Conservation (phyloP, 352 stramenopile genomes). For the Globisporangium paddicum region DNA sequence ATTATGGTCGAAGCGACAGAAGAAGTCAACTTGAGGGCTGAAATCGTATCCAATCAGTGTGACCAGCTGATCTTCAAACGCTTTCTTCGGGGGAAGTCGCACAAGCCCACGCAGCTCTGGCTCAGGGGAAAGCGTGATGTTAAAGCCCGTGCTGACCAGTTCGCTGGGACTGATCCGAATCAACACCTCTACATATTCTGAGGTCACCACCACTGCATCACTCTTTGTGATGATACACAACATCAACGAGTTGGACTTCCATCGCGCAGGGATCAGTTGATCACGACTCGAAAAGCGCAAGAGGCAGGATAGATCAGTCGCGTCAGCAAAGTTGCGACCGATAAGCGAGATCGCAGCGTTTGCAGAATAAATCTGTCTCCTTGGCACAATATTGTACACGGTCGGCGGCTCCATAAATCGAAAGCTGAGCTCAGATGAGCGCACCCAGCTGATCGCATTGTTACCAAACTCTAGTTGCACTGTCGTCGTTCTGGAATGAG, state of each 20-base stretch:
- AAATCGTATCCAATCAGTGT: conserved; percentile 39
- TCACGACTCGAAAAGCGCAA: conserved; percentile 16
- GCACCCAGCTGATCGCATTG: conserved; percentile 12
- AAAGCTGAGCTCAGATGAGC: conserved; percentile 29
- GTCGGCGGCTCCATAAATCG: conserved; percentile 11
- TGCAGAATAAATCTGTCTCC: conserved; percentile 8
- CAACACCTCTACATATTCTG: conserved; percentile 16
- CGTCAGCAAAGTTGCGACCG: conserved; percentile 19
- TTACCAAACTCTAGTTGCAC: conserved; percentile 23
- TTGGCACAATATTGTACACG: conserved; percentile 24
- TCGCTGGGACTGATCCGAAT: conserved; percentile 17
- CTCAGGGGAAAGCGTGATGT: conserved; percentile 27
- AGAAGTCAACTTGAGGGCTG: conserved; percentile 18
- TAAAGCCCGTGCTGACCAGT: conserved; percentile 24
- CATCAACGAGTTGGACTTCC: conserved; percentile 20
- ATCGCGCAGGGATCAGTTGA: conserved; percentile 12
- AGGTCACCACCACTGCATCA: not conserved
- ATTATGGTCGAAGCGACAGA: conserved; percentile 34
- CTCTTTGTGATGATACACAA: conserved; percentile 11
- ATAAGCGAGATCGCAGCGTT: conserved; percentile 19
- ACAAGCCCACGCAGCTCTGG: conserved; percentile 21
- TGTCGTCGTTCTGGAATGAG: conserved; percentile 3
- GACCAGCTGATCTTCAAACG: conserved; percentile 5
- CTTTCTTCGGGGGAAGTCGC: not conserved
- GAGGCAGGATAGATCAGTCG: conserved; percentile 18